A percentile compares a stretch with the other conserved stretches of the same genome.
phyloP scores from a whole-genome alignment of 108 stramenopile genomes.

The Schizochytrium sp. region DNA sequence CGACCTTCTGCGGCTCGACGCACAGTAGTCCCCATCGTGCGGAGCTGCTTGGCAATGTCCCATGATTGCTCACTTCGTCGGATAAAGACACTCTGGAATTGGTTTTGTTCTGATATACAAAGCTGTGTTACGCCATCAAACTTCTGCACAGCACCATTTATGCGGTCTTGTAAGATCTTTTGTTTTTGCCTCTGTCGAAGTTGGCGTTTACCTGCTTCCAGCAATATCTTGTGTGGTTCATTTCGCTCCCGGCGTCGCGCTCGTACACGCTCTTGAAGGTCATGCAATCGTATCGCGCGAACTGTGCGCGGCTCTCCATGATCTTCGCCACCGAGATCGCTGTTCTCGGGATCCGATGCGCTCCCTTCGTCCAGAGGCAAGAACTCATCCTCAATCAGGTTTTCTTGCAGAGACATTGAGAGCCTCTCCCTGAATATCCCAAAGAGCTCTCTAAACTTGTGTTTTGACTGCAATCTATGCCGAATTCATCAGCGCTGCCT shows the following conservation, averaged over 20 bases:
- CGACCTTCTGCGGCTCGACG: constrained; percentile 28
- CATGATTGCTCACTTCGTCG: constrained; percentile 45
- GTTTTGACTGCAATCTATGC: too few relatives aligned
- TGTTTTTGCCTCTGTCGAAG: background rate
- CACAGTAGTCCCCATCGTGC: background rate
- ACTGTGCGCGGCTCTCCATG: background rate
- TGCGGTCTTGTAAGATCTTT: background rate
- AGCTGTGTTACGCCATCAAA: constrained; percentile 51
- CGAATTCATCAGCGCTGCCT: too few relatives aligned
- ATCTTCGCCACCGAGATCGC: background rate
- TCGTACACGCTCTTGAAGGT: background rate
- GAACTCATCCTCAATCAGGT: too few relatives aligned
- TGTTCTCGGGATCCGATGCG: background rate
- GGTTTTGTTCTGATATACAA: background rate
- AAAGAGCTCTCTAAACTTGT: too few relatives aligned
- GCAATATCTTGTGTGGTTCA: constrained; percentile 7
- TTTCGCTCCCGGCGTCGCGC: background rate
- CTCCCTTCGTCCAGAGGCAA: too few relatives aligned
- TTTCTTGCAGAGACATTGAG: too few relatives aligned
- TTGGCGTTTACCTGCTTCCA: constrained; percentile 20
- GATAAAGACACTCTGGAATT: background rate
- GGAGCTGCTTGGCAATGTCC: constrained; percentile 49
- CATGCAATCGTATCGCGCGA: background rate
- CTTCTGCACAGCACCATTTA: background rate
- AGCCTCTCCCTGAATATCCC: too few relatives aligned